phyloP scores from a whole-genome alignment of 768 basidiomycete species.

The Dioszegia hungarica region DNA sequence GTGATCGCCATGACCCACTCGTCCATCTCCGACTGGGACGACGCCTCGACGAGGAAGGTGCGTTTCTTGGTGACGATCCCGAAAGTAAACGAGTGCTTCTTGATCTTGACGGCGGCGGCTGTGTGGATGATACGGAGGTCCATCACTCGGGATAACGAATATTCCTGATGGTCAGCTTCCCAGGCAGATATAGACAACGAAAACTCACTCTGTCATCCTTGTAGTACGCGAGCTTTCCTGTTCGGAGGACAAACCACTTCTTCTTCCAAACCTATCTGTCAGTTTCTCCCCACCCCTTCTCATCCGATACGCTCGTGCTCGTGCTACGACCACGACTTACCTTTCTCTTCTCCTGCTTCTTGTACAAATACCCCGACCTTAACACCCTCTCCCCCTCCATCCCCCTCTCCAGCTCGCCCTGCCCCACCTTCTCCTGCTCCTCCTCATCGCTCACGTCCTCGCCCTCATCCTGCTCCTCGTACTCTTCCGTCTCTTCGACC shows the following conservation, averaged over 20 bases:
- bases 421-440: conserved; percentile 30
- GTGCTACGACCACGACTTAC: too few relatives aligned
- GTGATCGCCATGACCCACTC: conserved; percentile 81
- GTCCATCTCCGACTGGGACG: conserved; percentile 64
- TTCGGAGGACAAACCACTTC: conserved; percentile 92
- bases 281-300: neutral
- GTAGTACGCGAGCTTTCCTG: conserved; percentile 91
- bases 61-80: conserved; percentile 84
- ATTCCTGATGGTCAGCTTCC: conserved; percentile 56
- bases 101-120: conserved; percentile 77
- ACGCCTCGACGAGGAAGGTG: conserved; percentile 87
- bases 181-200: neutral
- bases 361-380: conserved; percentile 91
- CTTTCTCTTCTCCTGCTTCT: conserved; percentile 97
- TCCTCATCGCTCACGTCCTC: conserved; percentile 27
- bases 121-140: conserved; percentile 84
- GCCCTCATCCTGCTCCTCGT: conserved; percentile 49
- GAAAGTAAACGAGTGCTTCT: conserved; percentile 82
- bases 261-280: conserved; percentile 86
- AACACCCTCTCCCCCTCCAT: conserved; percentile 57
- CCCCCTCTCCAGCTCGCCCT: conserved; percentile 39
- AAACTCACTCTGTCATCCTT: conserved; percentile 67
- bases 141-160: conserved; percentile 80
- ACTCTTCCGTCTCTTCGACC: conserved; percentile 30
- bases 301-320: neutral